phyloP scores from a whole-genome alignment of 768 basidiomycete species.

The Leucosporidium scottii region DNA sequence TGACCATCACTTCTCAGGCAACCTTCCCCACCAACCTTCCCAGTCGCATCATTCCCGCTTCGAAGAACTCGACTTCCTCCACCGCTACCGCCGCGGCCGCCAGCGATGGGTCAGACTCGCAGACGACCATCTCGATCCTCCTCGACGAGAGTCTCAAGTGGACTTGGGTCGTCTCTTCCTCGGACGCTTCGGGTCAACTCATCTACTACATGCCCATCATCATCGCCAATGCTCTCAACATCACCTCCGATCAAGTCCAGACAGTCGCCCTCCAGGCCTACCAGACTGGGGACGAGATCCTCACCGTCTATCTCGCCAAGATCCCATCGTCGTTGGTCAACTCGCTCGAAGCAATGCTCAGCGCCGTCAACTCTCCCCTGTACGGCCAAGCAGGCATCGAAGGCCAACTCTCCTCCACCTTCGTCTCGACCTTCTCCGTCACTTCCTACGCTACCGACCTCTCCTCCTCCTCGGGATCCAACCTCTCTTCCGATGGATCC shows the following conservation, averaged over 20 bases:
- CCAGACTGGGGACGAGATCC: constrained; percentile 54
- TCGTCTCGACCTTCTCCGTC: constrained; percentile 23
- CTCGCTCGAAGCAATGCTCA: constrained; percentile 48
- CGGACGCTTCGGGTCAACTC: constrained; percentile 63
- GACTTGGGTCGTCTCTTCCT: constrained; percentile 57
- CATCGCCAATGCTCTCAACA: constrained; percentile 48
- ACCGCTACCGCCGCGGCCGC: constrained; percentile 3
- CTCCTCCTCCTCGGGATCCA: not conserved
- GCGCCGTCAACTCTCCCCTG: constrained; percentile 29
- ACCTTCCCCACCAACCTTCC: constrained; percentile 38
- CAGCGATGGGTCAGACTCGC: constrained; percentile 23
- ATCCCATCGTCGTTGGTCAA: constrained; percentile 56
- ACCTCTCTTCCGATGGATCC: constrained; percentile 6
- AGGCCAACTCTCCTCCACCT: constrained; percentile 29
- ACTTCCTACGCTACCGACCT: constrained; percentile 9
- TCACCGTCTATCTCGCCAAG: constrained; percentile 66
- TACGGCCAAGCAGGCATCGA: constrained; percentile 29
- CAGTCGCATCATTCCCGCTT: constrained; percentile 35
- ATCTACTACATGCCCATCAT: constrained; percentile 62
- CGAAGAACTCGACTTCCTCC: not conserved
- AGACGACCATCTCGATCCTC: constrained; percentile 56
- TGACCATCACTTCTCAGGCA: constrained; percentile 29
- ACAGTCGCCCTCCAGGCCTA: constrained; percentile 63
- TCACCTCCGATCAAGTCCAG: constrained; percentile 45
- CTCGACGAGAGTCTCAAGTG: constrained; percentile 59